These are phyloP conservation scores for Mycena sp. DNA, from an alignment of 1,284 basidiomycete species.

Conservation along the genomic window DNA sequence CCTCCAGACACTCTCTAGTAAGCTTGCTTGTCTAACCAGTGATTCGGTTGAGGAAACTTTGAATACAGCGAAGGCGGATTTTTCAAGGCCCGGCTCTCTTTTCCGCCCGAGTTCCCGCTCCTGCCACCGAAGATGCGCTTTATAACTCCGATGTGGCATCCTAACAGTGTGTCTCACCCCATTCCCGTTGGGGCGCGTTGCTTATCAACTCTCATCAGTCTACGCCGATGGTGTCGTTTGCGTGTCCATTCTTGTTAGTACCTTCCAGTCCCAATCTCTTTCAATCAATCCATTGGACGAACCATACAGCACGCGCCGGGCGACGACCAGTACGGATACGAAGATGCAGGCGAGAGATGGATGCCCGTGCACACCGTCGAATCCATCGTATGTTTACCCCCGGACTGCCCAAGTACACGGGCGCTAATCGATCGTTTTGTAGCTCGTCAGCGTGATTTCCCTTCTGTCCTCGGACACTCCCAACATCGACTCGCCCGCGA, in stretches of 20 bases:
- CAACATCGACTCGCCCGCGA: slow-evolving; percentile 95
- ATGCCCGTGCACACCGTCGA: slow-evolving; percentile 97
- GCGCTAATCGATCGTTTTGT: slow-evolving; percentile 24
- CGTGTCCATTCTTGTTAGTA: slow-evolving; percentile 93
- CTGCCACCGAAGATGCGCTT: slow-evolving; percentile 97
- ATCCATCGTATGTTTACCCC: slow-evolving; percentile 97
- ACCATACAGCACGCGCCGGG: slow-evolving; percentile 87
- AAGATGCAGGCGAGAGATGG: slow-evolving; percentile 98
- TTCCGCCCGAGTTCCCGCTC: slow-evolving; percentile 92
- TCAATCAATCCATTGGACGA: neutral
- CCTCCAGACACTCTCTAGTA: slow-evolving; percentile 92
- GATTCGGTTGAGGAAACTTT: slow-evolving; percentile 1
- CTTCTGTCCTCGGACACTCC: slow-evolving; percentile 93
- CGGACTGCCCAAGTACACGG: no score
- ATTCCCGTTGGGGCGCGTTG: neutral
- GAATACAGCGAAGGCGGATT: slow-evolving; percentile 86
- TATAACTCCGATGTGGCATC: slow-evolving; percentile 98
- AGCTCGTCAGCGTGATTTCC: slow-evolving; percentile 98
- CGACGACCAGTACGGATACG: slow-evolving; percentile 98
- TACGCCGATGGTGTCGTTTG: slow-evolving; percentile 93
- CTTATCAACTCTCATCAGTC: slow-evolving; percentile 58
- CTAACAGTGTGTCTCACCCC: slow-evolving; percentile 78
- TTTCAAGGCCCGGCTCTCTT: slow-evolving; percentile 88
- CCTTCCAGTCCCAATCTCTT: neutral
- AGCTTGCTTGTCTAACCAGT: slow-evolving; percentile 40